A percentile compares a stretch with the other conserved stretches of the same genome.
Evolutionary conservation across 208 protist species (phyloP).

Genomic region (Kentomonas sorsogonicus): DNA sequence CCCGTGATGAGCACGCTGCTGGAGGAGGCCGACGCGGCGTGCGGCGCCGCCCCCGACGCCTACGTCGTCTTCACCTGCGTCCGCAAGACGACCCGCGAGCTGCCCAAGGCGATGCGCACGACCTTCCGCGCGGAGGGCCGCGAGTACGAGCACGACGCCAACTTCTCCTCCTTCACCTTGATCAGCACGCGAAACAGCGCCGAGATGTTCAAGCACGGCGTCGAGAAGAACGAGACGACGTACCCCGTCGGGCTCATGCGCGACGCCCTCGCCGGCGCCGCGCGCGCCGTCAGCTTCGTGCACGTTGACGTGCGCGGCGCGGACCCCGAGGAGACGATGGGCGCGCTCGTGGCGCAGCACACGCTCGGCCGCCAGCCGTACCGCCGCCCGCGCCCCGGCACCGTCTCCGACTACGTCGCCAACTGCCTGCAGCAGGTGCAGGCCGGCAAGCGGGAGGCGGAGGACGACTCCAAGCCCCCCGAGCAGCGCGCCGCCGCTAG

Average conservation of each 20-base stretch:
- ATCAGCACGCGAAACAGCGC: conserved; percentile 24
- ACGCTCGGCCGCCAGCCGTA: conserved; percentile 15
- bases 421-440: conserved; percentile 8
- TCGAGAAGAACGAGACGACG: conserved; percentile 12
- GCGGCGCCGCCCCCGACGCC: conserved; percentile 5
- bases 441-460: not conserved
- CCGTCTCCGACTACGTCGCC: conserved; percentile 18
- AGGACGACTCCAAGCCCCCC: not conserved
- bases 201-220: conserved; percentile 17
- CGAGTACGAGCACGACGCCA: conserved; percentile 25
- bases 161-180: conserved; percentile 34
- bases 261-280: conserved; percentile 22
- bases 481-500: not conserved
- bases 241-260: conserved; percentile 30
- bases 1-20: conserved; percentile 25
- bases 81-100: conserved; percentile 17
- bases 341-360: conserved; percentile 19
- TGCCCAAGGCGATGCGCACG: not conserved
- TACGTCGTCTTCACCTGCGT: conserved; percentile 31
- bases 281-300: conserved; percentile 24
- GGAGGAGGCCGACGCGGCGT: conserved; percentile 19
- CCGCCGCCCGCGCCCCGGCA: conserved; percentile 10
- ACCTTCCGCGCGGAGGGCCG: not conserved
- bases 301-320: conserved; percentile 14
- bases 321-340: not conserved